Evolutionary conservation across 768 basidiomycete species (phyloP).

Genomic region (Lactarius evosmus): DNA sequence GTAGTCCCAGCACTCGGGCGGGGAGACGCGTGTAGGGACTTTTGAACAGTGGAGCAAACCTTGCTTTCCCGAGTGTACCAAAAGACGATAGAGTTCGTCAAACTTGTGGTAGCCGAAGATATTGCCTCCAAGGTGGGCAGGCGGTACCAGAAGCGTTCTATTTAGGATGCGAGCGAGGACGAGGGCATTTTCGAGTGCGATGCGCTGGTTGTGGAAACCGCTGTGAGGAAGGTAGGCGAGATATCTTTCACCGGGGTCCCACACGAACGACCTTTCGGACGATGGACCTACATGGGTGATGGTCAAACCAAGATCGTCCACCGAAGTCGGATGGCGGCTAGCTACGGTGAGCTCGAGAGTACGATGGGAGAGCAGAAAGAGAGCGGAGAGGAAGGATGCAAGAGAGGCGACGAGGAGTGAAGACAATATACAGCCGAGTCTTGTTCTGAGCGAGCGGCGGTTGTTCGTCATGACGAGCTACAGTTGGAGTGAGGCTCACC

Average conservation of each 20-base stretch:
- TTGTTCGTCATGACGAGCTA: background rate
- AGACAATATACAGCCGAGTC: background rate
- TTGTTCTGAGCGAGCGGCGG: background rate
- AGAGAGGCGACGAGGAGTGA: background rate
- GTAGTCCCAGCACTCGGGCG: constrained; percentile 58
- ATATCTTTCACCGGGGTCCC: constrained; percentile 42
- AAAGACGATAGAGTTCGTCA: constrained; percentile 44
- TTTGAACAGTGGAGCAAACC: constrained; percentile 51
- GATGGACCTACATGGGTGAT: background rate
- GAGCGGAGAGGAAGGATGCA: background rate
- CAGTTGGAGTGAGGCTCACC: too few species aligned
- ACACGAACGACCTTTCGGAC: constrained; percentile 4
- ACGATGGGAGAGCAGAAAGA: background rate
- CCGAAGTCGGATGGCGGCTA: background rate
- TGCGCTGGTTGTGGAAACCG: constrained; percentile 83
- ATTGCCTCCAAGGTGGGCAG: constrained; percentile 59
- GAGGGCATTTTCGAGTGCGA: constrained; percentile 81
- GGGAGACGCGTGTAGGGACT: constrained; percentile 37
- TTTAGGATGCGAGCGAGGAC: constrained; percentile 65
- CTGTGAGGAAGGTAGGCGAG: constrained; percentile 80
- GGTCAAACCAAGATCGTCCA: background rate
- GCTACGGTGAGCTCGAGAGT: background rate
- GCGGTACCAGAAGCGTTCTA: constrained; percentile 78
- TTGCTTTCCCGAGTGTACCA: constrained; percentile 43
- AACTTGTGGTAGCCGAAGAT: constrained; percentile 59